Percentiles rank a stretch among this genome's conserved stretches.
These are phyloP conservation scores for Volutella citrinella DNA, from an alignment of 2,329 filamentous ascomycete genomes.

Conservation along the genomic window DNA sequence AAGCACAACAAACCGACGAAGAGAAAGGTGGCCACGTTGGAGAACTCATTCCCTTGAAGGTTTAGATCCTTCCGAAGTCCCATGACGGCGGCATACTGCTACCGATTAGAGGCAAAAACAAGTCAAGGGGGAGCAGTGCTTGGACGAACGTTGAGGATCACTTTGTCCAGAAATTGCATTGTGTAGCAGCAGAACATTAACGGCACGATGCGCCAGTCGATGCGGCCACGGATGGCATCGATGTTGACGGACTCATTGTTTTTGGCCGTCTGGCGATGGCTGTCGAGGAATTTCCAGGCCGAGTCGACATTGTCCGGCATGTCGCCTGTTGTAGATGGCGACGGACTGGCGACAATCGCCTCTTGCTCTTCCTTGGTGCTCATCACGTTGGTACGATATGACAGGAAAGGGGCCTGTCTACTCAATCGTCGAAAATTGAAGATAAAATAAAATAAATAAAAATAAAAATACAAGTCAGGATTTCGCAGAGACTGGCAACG, in stretches of 20 bases:
- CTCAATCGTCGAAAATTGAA: no score
- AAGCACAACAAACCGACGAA: slow-evolving; percentile 60
- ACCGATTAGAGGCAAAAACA: slow-evolving; percentile 2
- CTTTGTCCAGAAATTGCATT: slow-evolving; percentile 64
- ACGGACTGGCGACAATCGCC: slow-evolving; percentile 9
- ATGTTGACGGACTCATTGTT: slow-evolving; percentile 38
- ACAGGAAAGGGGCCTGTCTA: no score
- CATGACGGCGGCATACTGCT: slow-evolving; percentile 65
- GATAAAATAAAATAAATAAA: no score
- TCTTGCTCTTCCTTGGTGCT: slow-evolving; percentile 5
- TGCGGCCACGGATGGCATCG: slow-evolving; percentile 47
- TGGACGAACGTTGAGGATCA: slow-evolving; percentile 55
- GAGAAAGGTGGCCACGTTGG: slow-evolving; percentile 59
- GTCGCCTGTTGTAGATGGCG: slow-evolving; percentile 1
- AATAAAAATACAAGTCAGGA: no score
- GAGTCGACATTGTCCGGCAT: slow-evolving; percentile 34
- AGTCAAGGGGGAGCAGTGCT: slow-evolving; percentile 1
- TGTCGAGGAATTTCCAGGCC: slow-evolving; percentile 44
- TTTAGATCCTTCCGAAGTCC: slow-evolving; percentile 52
- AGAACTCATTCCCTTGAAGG: slow-evolving; percentile 59
- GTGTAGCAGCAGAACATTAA: slow-evolving; percentile 61
- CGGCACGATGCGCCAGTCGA: slow-evolving; percentile 58
- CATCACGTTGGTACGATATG: no score
- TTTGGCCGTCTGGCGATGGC: slow-evolving; percentile 37
- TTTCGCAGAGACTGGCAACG: no score